Evolutionary conservation across 2,329 filamentous ascomycete genomes (phyloP).

Genomic region (Beauveria sp.): DNA sequence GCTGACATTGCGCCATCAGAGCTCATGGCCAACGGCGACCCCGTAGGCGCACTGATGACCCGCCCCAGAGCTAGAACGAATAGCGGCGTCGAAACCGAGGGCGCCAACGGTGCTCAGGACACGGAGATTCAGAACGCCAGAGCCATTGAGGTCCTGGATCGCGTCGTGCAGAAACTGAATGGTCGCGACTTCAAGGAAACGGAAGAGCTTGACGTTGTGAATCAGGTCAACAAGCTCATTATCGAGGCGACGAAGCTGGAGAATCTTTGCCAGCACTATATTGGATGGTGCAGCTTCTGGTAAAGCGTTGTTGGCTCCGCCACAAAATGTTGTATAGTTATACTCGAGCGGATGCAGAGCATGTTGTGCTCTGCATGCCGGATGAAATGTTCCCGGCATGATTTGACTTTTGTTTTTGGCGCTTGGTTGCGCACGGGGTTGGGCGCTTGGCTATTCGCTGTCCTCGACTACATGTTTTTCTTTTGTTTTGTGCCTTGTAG

Average conservation of each 20-base stretch:
- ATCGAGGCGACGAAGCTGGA: slow-evolving; percentile 93
- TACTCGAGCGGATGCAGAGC: neutral
- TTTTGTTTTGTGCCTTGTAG: neutral
- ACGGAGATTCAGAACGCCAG: slow-evolving; percentile 86
- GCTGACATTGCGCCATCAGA: slow-evolving; percentile 52
- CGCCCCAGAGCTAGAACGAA: slow-evolving; percentile 53
- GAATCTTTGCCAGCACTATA: slow-evolving; percentile 97
- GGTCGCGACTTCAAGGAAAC: slow-evolving; percentile 83
- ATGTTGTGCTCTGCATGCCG: too few species aligned
- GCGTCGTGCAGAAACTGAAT: slow-evolving; percentile 92
- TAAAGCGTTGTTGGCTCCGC: slow-evolving; percentile 29
- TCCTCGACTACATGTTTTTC: neutral
- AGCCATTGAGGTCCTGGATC: slow-evolving; percentile 81
- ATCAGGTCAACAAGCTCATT: slow-evolving; percentile 91
- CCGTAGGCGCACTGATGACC: slow-evolving; percentile 39
- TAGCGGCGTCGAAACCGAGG: slow-evolving; percentile 39
- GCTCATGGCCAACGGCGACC: slow-evolving; percentile 40
- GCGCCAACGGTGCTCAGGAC: slow-evolving; percentile 29
- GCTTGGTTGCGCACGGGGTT: neutral
- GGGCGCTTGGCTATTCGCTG: neutral
- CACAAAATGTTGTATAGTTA: neutral
- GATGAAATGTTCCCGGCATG: too few species aligned
- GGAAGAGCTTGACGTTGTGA: slow-evolving; percentile 76
- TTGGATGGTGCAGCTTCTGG: slow-evolving; percentile 99
- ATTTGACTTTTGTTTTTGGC: neutral